Evolutionary conservation across 1,284 basidiomycete species (phyloP).

Genomic region (Cutaneotrichosporon sp.): DNA sequence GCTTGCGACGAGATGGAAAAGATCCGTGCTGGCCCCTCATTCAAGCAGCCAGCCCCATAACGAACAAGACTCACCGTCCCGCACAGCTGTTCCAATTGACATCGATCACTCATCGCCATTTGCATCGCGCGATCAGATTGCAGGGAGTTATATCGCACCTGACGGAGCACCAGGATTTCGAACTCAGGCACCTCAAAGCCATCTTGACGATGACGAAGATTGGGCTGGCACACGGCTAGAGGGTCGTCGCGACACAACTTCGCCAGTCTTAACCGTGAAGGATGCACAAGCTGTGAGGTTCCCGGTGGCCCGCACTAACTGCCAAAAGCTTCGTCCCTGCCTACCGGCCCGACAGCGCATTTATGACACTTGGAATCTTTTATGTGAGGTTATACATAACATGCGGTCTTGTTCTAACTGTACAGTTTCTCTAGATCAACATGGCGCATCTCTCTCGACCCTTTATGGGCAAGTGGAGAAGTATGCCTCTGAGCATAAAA

Average conservation of each 20-base stretch:
- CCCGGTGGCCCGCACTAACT: neutral
- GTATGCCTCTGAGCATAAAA: slow-evolving; percentile 32
- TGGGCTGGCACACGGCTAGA: slow-evolving; percentile 44
- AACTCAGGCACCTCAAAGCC: slow-evolving; percentile 32
- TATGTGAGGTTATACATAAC: slow-evolving; percentile 55
- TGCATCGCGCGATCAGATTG: slow-evolving; percentile 25
- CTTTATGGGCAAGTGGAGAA: slow-evolving; percentile 64
- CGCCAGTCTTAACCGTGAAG: slow-evolving; percentile 51
- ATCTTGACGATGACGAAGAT: slow-evolving; percentile 31
- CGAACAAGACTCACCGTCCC: slow-evolving; percentile 8
- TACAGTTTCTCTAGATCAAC: slow-evolving; percentile 74
- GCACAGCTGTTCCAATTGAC: slow-evolving; percentile 35
- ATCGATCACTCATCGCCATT: slow-evolving; percentile 44
- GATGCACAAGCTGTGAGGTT: slow-evolving; percentile 11
- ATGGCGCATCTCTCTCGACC: slow-evolving; percentile 86
- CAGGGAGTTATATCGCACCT: slow-evolving; percentile 55
- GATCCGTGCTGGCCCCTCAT: slow-evolving; percentile 8
- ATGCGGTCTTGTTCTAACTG: neutral
- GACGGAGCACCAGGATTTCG: slow-evolving; percentile 72
- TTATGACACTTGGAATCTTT: slow-evolving; percentile 70
- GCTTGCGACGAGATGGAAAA: slow-evolving; percentile 18
- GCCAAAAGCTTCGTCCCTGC: slow-evolving; percentile 62
- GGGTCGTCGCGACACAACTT: slow-evolving; percentile 57
- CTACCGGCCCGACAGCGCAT: slow-evolving; percentile 77
- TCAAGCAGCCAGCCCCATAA: neutral